Conservation (phyloP, 768 basidiomycete genomes). For the Lentinula detonsa region DNA sequence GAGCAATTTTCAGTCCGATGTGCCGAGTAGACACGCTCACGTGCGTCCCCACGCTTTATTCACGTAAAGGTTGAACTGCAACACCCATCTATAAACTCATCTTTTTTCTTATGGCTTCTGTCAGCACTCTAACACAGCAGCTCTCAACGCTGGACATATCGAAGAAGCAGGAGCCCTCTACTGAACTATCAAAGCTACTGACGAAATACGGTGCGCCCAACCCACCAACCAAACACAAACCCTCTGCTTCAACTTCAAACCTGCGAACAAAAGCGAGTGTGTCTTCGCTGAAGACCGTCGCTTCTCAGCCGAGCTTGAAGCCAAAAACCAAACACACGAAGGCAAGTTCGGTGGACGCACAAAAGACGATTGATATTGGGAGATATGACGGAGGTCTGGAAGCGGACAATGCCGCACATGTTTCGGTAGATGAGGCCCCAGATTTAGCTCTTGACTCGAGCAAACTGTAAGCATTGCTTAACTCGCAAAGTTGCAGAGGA, state of each 20-base stretch:
- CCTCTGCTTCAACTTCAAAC: neutral
- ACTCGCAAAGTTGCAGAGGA: neutral
- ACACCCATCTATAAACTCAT: neutral
- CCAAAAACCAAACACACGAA: neutral
- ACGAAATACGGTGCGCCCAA: constrained; percentile 5
- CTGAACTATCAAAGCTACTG: constrained; percentile 1
- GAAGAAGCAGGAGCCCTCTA: neutral
- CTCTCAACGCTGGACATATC: constrained; percentile 2
- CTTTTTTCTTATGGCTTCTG: neutral
- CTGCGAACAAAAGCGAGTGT: neutral
- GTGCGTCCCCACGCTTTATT: neutral
- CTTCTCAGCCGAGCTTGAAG: neutral
- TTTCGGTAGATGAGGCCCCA: constrained; percentile 72
- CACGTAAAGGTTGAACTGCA: neutral
- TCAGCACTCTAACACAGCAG: neutral
- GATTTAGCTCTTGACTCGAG: constrained; percentile 85
- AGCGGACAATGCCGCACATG: constrained; percentile 73
- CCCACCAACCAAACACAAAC: neutral
- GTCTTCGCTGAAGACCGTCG: neutral
- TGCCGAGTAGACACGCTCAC: neutral
- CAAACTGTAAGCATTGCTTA: constrained; percentile 40
- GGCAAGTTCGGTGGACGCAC: neutral
- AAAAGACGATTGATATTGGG: constrained; percentile 55
- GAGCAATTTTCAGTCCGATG: too few species aligned
- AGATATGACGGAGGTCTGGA: constrained; percentile 93